Base-by-base conservation (phyloP, 306 rosid species). In the Pterocarpus santalinus region DNA sequence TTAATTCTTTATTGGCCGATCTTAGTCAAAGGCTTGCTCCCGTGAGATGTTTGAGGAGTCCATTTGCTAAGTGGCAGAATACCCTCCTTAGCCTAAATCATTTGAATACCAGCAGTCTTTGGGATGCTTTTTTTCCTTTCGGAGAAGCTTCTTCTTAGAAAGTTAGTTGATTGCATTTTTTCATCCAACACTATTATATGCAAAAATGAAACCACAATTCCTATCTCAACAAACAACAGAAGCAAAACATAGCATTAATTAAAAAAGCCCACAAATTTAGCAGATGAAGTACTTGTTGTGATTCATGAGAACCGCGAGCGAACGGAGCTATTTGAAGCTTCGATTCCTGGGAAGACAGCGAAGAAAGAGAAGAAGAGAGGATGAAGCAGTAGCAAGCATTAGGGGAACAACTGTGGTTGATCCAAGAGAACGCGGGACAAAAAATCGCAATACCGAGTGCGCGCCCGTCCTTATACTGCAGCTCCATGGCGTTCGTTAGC, bases 331-430 rank as follows among this genome's bases (percentile, higher is more conserved):
- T 88, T 49, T 65, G 80, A 61, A 78, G 80, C 15, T 66, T n/a
- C 22, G 65, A 6, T 4, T 77, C 72, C 0, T 38, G 49, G 2
- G 64, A 11, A 8, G 58, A 11, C 6, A 46, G 13, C 73, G 73
- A 75, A 60, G 88, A 53, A 10, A 56, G 53, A 17, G 65, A 43
- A 65, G 88, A 60, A 33, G 83, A 71, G 55, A 81, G 61, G 5
- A 44, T 17, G 67, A 90, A 85, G 15, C 90, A 77, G 73, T 90
- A 92, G 72, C 84, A 88, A 0, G 93, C 90, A 38, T 90, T 94
- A 16, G 97, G 98, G 8, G 98, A 94, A 78, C 97, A 94, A 68
- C 91, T 90, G 39, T 94, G 98, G 75, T 92, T 94, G 87, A 94
- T 94, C 92, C 91, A 94, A 72, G 86, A 85, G 81, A 90, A 94